phyloP scores from a whole-genome alignment of 768 basidiomycete genomes.

The Auricularia sp. region DNA sequence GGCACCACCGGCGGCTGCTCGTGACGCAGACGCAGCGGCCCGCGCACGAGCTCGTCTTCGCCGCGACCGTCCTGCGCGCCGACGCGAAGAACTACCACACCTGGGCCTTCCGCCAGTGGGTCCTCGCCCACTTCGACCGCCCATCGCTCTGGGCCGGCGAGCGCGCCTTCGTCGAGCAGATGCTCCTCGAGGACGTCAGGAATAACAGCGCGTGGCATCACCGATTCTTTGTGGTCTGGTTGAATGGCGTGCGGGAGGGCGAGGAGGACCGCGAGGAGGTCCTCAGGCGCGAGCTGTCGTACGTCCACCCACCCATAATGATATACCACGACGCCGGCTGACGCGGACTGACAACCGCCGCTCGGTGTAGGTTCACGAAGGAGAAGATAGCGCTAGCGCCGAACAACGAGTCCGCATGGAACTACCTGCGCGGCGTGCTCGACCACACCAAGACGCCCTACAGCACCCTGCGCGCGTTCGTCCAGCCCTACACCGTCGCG shows the following conservation, averaged over 20 bases:
- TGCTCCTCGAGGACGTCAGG: constrained; percentile 67
- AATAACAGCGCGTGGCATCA: constrained; percentile 99
- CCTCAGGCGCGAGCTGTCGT: constrained; percentile 67
- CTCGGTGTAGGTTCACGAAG: constrained; percentile 56
- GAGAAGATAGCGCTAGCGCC: constrained; percentile 76
- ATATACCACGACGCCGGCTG: too few species aligned
- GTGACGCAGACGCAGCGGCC: constrained; percentile 47
- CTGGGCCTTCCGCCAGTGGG: constrained; percentile 96
- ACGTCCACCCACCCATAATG: constrained; percentile 22
- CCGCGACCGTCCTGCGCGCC: constrained; percentile 54
- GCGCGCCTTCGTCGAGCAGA: constrained; percentile 60
- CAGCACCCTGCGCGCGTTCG: constrained; percentile 46
- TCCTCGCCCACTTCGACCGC: constrained; percentile 75
- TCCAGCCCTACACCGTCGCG: constrained; percentile 48
- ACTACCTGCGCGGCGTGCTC: constrained; percentile 85
- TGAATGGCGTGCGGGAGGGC: constrained; percentile 50
- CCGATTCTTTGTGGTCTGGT: constrained; percentile 80
- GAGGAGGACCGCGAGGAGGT: constrained; percentile 52
- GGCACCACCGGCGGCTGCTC: constrained; percentile 83
- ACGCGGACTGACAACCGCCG: too few species aligned
- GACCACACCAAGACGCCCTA: constrained; percentile 51
- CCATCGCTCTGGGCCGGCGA: constrained; percentile 64
- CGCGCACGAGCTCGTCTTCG: constrained; percentile 63
- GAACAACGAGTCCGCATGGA: constrained; percentile 94
- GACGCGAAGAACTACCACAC: constrained; percentile 99